Percentiles rank a stretch among this genome's conserved stretches.
Conservation (phyloP, 495 filamentous ascomycete genomes). For the Neurospora sp. region DNA sequence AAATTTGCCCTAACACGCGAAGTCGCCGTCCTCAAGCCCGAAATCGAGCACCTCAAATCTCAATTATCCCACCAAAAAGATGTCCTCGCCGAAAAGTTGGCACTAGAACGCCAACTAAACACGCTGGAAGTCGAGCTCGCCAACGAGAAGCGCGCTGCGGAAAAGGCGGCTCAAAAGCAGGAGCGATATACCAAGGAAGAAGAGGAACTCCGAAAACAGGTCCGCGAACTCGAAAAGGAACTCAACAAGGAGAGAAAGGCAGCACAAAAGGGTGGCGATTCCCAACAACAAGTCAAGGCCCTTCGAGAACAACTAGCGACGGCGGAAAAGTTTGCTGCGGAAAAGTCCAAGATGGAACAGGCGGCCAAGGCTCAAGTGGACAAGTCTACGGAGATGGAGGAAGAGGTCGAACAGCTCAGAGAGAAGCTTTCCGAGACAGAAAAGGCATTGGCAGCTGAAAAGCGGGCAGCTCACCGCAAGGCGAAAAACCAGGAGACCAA, state of each 20-base stretch:
- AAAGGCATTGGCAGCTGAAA: constrained; percentile 30
- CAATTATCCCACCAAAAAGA: constrained; percentile 57
- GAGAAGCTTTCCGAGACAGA: constrained; percentile 45
- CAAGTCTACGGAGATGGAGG: constrained; percentile 22
- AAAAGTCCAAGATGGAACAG: constrained; percentile 26
- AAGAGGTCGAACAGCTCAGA: constrained; percentile 26
- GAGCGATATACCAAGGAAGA: constrained; percentile 31
- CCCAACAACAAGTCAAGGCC: constrained; percentile 22
- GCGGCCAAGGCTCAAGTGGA: constrained; percentile 18
- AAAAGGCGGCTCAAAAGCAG: constrained; percentile 47
- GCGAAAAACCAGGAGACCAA: constrained; percentile 31
- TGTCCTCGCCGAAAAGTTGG: constrained; percentile 61
- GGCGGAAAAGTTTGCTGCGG: constrained; percentile 18
- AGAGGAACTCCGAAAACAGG: constrained; percentile 32
- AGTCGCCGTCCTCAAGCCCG: constrained; percentile 57
- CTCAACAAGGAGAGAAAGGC: constrained; percentile 39
- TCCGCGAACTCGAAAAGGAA: constrained; percentile 41
- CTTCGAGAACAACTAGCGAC: constrained; percentile 15
- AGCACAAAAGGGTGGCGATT: constrained; percentile 21
- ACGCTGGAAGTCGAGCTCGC: constrained; percentile 71
- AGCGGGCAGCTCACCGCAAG: constrained; percentile 41
- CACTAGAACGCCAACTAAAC: constrained; percentile 62
- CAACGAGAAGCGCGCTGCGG: constrained; percentile 59
- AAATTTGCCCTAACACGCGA: constrained; percentile 67
- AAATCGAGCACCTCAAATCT: constrained; percentile 65